Percentiles rank a stretch among this genome's conserved stretches.
Conservation (phyloP, 768 basidiomycete species). For the Daedalea quercina region DNA sequence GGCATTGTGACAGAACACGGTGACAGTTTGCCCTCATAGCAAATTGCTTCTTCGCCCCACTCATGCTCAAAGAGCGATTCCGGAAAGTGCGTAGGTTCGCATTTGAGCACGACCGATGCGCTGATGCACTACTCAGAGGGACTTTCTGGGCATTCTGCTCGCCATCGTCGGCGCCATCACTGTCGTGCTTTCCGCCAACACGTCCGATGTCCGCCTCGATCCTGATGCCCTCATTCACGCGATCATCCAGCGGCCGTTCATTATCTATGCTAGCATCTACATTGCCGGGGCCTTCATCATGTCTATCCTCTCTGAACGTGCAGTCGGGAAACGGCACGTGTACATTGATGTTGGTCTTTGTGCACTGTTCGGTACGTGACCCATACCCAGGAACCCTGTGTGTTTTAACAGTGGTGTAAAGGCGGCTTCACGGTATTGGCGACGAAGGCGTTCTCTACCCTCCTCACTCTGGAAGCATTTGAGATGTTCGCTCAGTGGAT, state of each 20-base stretch:
- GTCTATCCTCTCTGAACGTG: slow-evolving; percentile 57
- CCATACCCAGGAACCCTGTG: neutral
- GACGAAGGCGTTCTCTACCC: slow-evolving; percentile 86
- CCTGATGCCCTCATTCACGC: slow-evolving; percentile 62
- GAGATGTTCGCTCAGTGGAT: slow-evolving; percentile 75
- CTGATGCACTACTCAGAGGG: slow-evolving; percentile 39
- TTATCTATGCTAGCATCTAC: slow-evolving; percentile 68
- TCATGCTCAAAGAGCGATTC: slow-evolving; percentile 79
- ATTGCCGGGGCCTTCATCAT: slow-evolving; percentile 50
- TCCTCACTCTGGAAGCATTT: slow-evolving; percentile 74
- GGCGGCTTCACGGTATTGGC: slow-evolving; percentile 93
- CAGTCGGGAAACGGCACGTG: slow-evolving; percentile 58
- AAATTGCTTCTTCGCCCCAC: slow-evolving; percentile 89
- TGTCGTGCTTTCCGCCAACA: slow-evolving; percentile 78
- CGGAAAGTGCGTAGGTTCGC: slow-evolving; percentile 43
- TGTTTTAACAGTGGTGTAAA: slow-evolving; percentile 18
- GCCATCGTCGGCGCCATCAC: slow-evolving; percentile 87
- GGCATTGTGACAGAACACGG: no score
- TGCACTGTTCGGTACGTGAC: slow-evolving; percentile 63
- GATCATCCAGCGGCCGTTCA: slow-evolving; percentile 63
- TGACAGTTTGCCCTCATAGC: slow-evolving; percentile 83
- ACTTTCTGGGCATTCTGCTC: slow-evolving; percentile 70
- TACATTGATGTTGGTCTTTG: slow-evolving; percentile 86
- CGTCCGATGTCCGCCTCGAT: slow-evolving; percentile 64
- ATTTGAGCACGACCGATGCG: slow-evolving; percentile 8